Percentiles rank a stretch among this genome's conserved stretches.
Conservation (phyloP, 2,329 filamentous ascomycete species). For the Bertia moriformis region DNA sequence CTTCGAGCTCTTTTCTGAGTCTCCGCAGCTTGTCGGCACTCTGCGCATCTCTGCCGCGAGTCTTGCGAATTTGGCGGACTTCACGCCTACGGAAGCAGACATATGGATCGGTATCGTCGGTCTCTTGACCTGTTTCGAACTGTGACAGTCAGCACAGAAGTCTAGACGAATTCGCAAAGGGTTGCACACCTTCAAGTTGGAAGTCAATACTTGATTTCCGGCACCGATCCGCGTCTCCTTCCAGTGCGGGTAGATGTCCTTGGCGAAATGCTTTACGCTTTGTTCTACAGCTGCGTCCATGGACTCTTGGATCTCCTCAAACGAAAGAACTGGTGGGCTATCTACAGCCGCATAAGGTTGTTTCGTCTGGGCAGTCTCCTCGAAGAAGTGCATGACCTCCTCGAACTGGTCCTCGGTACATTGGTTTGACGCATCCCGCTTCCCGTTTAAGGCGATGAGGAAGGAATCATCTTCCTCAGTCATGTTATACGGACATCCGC, state of each 20-base stretch:
- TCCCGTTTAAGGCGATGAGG: conserved; percentile 71
- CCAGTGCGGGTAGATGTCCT: conserved; percentile 83
- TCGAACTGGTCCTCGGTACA: conserved; percentile 89
- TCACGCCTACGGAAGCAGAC: conserved; percentile 95
- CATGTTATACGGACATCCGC: conserved; percentile 81
- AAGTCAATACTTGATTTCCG: conserved; percentile 62
- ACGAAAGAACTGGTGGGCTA: conserved; percentile 67
- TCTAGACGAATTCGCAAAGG: background rate
- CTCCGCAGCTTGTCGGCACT: conserved; percentile 55
- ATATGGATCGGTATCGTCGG: conserved; percentile 90
- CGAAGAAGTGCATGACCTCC: conserved; percentile 85
- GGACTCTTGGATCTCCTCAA: conserved; percentile 57
- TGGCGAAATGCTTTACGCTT: conserved; percentile 41
- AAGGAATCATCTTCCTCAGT: conserved; percentile 77
- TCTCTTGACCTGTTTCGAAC: conserved; percentile 87
- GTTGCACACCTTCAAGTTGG: conserved; percentile 32
- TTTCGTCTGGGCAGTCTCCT: conserved; percentile 69
- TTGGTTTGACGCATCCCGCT: conserved; percentile 44
- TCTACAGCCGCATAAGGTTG: conserved; percentile 84
- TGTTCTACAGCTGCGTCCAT: conserved; percentile 34
- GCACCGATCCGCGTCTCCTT: conserved; percentile 51
- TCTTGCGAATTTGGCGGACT: conserved; percentile 87
- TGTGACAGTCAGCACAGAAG: conserved; percentile 46
- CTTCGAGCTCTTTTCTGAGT: conserved; percentile 47
- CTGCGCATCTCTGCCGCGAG: conserved; percentile 80